Conservation (phyloP, 805 yeast genomes). For the Sugiyamaella smithiae region DNA sequence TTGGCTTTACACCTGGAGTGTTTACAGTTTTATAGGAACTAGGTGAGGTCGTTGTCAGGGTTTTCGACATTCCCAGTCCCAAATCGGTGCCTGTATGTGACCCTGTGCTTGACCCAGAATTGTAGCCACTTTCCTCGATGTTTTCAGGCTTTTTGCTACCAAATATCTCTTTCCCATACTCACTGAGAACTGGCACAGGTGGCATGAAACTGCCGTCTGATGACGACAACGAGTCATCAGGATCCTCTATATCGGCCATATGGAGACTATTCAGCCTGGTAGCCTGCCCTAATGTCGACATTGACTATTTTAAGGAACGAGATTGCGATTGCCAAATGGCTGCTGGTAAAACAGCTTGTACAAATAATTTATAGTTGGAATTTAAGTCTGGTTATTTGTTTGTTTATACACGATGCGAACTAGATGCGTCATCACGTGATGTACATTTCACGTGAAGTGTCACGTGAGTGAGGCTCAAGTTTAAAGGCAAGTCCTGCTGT, state of each 20-base stretch:
- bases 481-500: not conserved
- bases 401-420: not conserved
- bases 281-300: not conserved
- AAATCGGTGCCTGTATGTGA: not conserved
- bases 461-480: not conserved
- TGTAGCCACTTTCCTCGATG: not conserved
- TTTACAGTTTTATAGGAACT: not conserved
- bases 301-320: not conserved
- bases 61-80: not conserved
- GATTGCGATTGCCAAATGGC: not conserved
- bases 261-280: not conserved
- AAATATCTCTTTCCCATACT: constrained; percentile 54
- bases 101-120: not conserved
- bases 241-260: constrained; percentile 27
- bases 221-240: constrained; percentile 36
- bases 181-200: constrained; percentile 60
- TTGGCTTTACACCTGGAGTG: not conserved
- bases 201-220: constrained; percentile 53
- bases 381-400: constrained; percentile 4
- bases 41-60: not conserved
- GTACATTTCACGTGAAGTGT: too few relatives aligned
- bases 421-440: not conserved
- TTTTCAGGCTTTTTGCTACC: constrained; percentile 26
- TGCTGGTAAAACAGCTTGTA: not conserved
- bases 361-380: constrained; percentile 17